Evolutionary conservation across 345 rosid genomes (phyloP).

Genomic region (Acer campestre): DNA sequence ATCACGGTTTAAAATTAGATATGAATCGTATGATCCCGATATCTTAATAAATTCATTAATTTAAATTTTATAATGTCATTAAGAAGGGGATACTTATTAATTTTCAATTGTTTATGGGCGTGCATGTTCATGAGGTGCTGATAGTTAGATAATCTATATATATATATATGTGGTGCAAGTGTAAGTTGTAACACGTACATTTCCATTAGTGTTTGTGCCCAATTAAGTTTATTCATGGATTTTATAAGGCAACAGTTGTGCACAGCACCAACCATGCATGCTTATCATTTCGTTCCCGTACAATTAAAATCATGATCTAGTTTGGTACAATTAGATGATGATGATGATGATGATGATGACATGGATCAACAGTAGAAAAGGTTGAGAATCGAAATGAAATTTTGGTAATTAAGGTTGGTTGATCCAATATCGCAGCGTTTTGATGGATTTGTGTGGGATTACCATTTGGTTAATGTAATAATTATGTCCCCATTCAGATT

Average conservation of each 20-base stretch:
- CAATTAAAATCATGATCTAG: slow-evolving; percentile 5
- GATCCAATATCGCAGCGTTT: not conserved
- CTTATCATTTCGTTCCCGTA: not conserved
- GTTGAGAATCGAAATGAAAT: not conserved
- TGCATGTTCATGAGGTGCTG: not conserved
- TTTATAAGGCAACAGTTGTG: not conserved
- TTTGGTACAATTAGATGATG: slow-evolving; percentile 8
- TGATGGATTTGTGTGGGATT: not conserved
- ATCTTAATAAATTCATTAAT: too few species aligned
- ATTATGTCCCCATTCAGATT: slow-evolving; percentile 7
- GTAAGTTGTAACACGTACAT: not conserved
- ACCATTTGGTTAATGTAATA: slow-evolving; percentile 1
- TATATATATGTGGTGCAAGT: not conserved
- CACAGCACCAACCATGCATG: not conserved
- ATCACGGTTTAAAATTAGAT: too few species aligned
- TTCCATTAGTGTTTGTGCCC: slow-evolving; percentile 6
- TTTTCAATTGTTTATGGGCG: not conserved
- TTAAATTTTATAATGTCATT: too few species aligned
- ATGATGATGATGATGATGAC: not conserved
- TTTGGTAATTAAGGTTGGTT: not conserved
- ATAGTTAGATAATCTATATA: not conserved
- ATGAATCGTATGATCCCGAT: too few species aligned
- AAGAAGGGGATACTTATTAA: not conserved
- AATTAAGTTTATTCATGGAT: not conserved
- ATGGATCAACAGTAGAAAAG: slow-evolving; percentile 4